These are phyloP conservation scores for Zygosaccharomyces bailii DNA, from an alignment of 805 yeast species.

Conservation along the genomic window DNA sequence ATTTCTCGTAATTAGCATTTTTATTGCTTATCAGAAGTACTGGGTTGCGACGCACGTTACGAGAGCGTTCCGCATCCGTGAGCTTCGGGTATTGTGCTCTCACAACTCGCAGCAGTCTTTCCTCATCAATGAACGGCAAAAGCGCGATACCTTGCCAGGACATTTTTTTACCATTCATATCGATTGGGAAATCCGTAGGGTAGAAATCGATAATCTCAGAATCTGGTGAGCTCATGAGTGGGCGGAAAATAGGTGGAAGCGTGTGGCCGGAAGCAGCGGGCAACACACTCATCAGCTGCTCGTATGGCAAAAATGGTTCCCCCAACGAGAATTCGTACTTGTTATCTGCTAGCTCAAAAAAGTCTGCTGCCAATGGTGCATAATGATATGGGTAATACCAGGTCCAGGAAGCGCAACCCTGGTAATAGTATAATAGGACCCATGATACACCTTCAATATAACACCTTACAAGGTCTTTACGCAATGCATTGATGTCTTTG, in stretches of 20 bases:
- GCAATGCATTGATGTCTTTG: constrained; percentile 50
- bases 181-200: constrained; percentile 83
- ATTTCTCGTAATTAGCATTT: constrained; percentile 45
- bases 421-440: constrained; percentile 90
- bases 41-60: constrained; percentile 72
- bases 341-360: constrained; percentile 49
- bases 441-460: constrained; percentile 97
- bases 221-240: constrained; percentile 71
- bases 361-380: constrained; percentile 96
- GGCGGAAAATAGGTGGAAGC: constrained; percentile 75
- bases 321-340: constrained; percentile 62
- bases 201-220: constrained; percentile 89
- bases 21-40: constrained; percentile 63
- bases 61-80: constrained; percentile 59
- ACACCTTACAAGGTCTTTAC: constrained; percentile 58
- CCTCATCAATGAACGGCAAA: constrained; percentile 85
- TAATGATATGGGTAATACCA: constrained; percentile 98
- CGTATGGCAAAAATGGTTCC: constrained; percentile 83
- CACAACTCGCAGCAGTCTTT: constrained; percentile 64
- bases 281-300: constrained; percentile 89
- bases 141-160: constrained; percentile 93
- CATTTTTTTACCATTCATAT: constrained; percentile 94
- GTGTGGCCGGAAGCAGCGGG: constrained; percentile 93
- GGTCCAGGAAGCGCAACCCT: constrained; percentile 97
- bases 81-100: constrained; percentile 58